Conservation (phyloP, 2,329 filamentous ascomycete species). For the Cladophialophora immunda region DNA sequence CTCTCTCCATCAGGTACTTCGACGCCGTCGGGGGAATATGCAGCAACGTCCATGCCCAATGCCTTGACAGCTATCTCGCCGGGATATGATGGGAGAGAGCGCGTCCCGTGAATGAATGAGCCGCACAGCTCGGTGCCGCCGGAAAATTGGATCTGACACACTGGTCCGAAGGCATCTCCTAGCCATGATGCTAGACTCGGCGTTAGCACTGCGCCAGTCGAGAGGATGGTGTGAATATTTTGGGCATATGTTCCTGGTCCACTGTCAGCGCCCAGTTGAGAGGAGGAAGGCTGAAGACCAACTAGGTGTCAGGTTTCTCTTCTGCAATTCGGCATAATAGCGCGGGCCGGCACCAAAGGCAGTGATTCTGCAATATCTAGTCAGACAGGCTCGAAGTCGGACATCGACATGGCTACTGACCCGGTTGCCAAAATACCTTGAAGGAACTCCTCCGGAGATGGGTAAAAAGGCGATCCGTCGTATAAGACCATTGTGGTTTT, state of each 20-base stretch:
- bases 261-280: neutral
- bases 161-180: constrained; percentile 23
- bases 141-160: constrained; percentile 38
- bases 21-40: constrained; percentile 13
- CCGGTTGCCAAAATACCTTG: constrained; percentile 44
- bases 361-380: constrained; percentile 7
- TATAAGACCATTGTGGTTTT: constrained; percentile 68
- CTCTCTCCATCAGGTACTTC: constrained; percentile 61
- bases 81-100: constrained; percentile 70
- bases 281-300: neutral
- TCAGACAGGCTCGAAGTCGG: neutral
- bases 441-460: constrained; percentile 44
- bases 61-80: constrained; percentile 64
- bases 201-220: constrained; percentile 25
- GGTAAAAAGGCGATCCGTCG: constrained; percentile 16
- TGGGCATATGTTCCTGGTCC: constrained; percentile 2
- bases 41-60: constrained; percentile 52
- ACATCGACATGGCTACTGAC: neutral
- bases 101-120: constrained; percentile 63
- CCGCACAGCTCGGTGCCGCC: constrained; percentile 44
- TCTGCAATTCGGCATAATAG: constrained; percentile 25
- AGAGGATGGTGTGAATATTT: constrained; percentile 19
- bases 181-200: constrained; percentile 14
- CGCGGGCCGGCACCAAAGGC: constrained; percentile 28
- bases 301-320: constrained; percentile 22